These are phyloP conservation scores for Lentinula guzmanii DNA, from an alignment of 768 basidiomycete genomes.

Conservation along the genomic window DNA sequence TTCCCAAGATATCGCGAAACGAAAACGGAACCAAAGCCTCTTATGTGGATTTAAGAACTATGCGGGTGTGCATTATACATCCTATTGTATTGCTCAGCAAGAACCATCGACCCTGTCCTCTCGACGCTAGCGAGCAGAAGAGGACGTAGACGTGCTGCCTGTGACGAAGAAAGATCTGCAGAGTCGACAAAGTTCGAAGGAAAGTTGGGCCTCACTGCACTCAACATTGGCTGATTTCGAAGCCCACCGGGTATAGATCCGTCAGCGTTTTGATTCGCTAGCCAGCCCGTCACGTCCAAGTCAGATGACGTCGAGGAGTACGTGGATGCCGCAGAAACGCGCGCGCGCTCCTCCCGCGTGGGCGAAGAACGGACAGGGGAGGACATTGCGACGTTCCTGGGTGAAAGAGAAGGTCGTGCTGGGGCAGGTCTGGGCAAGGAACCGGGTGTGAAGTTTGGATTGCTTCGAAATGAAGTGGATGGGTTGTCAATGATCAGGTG, in stretches of 20 bases:
- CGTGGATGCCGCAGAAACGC: constrained; percentile 6
- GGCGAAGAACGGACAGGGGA: background rate
- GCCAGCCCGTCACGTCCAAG: constrained; percentile 14
- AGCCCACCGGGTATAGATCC: constrained; percentile 17
- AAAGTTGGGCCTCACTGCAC: constrained; percentile 9
- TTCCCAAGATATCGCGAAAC: background rate
- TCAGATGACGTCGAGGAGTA: background rate
- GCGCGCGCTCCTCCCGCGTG: background rate
- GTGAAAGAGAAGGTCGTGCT: background rate
- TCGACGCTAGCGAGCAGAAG: constrained; percentile 3
- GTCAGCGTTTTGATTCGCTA: constrained; percentile 13
- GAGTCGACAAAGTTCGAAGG: background rate
- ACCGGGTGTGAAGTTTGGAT: background rate
- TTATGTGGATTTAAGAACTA: background rate
- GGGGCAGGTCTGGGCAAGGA: background rate
- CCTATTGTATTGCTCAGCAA: constrained; percentile 3
- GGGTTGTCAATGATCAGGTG: background rate
- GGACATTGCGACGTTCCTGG: background rate
- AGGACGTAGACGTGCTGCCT: constrained; percentile 1
- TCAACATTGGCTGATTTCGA: constrained; percentile 13
- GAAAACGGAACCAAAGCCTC: background rate
- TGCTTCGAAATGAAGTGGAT: background rate
- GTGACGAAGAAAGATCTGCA: background rate
- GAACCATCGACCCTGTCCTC: background rate
- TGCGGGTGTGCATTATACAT: background rate